Evolutionary conservation across 768 basidiomycete genomes (phyloP), one percentile per base, ranked within the genome.

Genomic region (Boletus vermiculosoides): DNA sequence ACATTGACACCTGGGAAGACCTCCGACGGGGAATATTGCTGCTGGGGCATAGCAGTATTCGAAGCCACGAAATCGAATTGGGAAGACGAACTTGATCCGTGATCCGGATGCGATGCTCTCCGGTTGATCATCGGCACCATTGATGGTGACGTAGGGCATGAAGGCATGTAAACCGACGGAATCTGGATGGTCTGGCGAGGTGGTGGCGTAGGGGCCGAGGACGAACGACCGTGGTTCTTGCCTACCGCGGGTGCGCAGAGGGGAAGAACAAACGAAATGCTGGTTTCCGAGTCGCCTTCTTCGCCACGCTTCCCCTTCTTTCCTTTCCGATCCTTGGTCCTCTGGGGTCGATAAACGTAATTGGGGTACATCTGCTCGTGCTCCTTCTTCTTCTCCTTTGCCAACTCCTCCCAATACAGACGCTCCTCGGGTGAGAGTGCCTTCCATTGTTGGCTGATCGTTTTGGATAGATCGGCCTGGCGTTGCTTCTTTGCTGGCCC

Each of bases 381-480:
- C 75, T 90, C 87, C 76, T 82, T 83, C 79, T 90, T 88, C 76
- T 84, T 86, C 72, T 86, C 84, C 78, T 86, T 87, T 15, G 89
- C 89, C 61, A 86, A 71, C 54, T 83, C 78, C 74, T 90, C 88
- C 89, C 89, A 91, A 64, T 83, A 80, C 65, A 82, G 73, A 52
- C 86, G 77, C 72, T 91, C 88, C 66, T 86, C 86, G 34, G 80
- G 48, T 13, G 82, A 66, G 51, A 91, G 80, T 28, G 78, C 70
- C 74, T 88, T 88, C 89, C 89, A 91, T 74, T 88, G 85, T 74
- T 86, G 85, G 65, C 85, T 87, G 73, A 91, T 90, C 31, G 83
- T 85, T 78, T 91, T 91, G 41, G 87, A 88, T 41, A 92, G 82
- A 75, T 90, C 87, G 10, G 88, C 84, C 71, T 85, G 85, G 46